Conservation (phyloP, 768 basidiomycete genomes). For the Russula sp. region DNA sequence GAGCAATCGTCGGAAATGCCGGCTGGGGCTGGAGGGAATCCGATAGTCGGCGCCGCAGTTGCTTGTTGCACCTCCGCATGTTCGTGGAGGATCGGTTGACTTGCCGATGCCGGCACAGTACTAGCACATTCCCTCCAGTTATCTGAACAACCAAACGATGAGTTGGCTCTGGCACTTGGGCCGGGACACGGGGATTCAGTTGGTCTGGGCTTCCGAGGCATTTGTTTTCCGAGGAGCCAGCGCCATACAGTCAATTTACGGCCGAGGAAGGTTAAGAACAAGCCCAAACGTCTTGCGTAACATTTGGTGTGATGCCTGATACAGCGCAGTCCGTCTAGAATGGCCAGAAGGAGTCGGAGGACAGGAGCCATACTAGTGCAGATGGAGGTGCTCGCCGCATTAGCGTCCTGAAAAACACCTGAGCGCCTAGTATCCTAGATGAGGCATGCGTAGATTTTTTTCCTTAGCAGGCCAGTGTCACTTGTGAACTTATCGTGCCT, state of each 20-base stretch:
- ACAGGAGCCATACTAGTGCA: not conserved
- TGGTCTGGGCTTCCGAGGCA: not conserved
- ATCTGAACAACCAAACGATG: not conserved
- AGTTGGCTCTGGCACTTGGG: not conserved
- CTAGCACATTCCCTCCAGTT: conserved; percentile 1
- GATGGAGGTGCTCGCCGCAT: not conserved
- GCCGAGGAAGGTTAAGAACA: not conserved
- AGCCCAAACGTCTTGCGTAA: not conserved
- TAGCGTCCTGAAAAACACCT: not conserved
- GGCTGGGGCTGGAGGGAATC: no score
- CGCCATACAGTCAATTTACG: not conserved
- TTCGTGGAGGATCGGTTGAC: not conserved
- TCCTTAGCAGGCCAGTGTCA: no score
- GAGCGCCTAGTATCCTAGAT: not conserved
- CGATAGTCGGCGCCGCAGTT: not conserved
- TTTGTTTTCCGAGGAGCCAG: not conserved
- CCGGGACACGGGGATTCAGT: not conserved
- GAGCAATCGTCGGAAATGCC: not conserved
- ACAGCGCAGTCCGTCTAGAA: not conserved
- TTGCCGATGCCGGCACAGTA: conserved; percentile 1
- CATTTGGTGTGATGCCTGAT: not conserved
- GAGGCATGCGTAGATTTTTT: no score
- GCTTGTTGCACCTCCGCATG: not conserved
- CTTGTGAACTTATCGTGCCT: no score
- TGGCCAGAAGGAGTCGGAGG: not conserved